A percentile compares a stretch with the other conserved stretches of the same genome.
phyloP scores from a whole-genome alignment of 164 flowering plant genomes.

The Stephania yunnanensis region DNA sequence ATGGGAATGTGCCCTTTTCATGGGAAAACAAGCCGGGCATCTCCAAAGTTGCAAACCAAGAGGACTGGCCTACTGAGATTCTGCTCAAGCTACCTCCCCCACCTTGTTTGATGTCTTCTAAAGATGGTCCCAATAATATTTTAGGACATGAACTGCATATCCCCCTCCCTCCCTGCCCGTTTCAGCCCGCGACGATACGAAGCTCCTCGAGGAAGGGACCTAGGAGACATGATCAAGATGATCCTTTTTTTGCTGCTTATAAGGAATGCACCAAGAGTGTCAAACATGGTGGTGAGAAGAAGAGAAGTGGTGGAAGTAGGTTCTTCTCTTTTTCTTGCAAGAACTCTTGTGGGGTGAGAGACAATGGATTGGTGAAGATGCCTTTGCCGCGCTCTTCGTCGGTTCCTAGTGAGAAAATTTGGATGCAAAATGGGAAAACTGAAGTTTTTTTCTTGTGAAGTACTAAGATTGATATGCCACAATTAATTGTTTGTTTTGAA shows the following conservation, averaged over 20 bases:
- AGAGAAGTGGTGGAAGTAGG: conserved; percentile 8
- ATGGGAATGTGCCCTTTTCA: conserved; percentile 33
- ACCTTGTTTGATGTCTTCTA: background rate
- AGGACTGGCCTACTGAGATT: background rate
- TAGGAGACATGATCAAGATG: conserved; percentile 19
- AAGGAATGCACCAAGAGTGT: conserved; percentile 39
- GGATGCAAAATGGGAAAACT: background rate
- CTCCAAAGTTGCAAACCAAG: conserved; percentile 17
- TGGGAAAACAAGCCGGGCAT: conserved; percentile 47
- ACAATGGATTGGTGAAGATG: conserved; percentile 36
- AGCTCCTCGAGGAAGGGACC: conserved; percentile 24
- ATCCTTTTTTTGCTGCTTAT: conserved; percentile 45
- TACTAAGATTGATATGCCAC: too few species aligned
- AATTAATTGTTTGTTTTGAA: too few species aligned
- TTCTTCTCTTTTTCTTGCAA: conserved; percentile 43
- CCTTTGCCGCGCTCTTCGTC: conserved; percentile 26
- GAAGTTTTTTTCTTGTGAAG: background rate
- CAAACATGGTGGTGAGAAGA: background rate
- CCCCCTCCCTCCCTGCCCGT: conserved; percentile 34
- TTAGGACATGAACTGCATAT: conserved; percentile 12
- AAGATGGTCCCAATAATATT: conserved; percentile 6
- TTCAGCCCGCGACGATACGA: conserved; percentile 13
- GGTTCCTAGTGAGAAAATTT: background rate
- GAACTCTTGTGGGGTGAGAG: conserved; percentile 44
- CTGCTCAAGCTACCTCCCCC: conserved; percentile 19